phyloP scores from a whole-genome alignment of 805 yeast genomes.

The Schwanniomyces occidentalis region DNA sequence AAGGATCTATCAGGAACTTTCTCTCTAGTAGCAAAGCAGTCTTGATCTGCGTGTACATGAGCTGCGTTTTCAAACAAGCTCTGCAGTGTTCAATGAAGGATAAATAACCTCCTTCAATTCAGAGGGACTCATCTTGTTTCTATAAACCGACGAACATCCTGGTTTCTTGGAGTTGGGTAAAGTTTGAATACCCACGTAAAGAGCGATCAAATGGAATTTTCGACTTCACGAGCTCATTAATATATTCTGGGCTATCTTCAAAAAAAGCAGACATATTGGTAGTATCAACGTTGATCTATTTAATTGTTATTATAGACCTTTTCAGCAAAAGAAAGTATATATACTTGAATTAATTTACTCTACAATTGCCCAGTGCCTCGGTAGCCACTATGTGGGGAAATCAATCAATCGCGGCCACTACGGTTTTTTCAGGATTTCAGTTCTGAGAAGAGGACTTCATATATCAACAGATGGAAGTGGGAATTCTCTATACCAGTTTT shows the following conservation, averaged over 20 bases:
- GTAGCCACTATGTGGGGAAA: neutral
- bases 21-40: conserved; percentile 49
- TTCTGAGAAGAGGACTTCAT: neutral
- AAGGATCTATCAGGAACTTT: conserved; percentile 24
- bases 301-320: neutral
- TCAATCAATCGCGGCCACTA: neutral
- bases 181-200: conserved; percentile 14
- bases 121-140: conserved; percentile 33
- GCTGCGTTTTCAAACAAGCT: conserved; percentile 46
- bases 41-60: conserved; percentile 32
- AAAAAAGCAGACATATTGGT: conserved; percentile 12
- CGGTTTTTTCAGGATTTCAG: neutral
- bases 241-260: conserved; percentile 14
- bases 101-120: conserved; percentile 38
- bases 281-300: neutral
- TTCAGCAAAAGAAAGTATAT: neutral
- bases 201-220: conserved; percentile 13
- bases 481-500: neutral
- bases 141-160: conserved; percentile 54
- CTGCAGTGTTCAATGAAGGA: conserved; percentile 46
- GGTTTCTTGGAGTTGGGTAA: conserved; percentile 39
- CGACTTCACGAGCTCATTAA: conserved; percentile 9
- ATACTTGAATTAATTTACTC: neutral
- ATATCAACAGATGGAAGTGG: neutral
- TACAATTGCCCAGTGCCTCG: neutral